phyloP scores from a whole-genome alignment of 202 grass and related monocot species.

The Brachypodium distachyon region DNA sequence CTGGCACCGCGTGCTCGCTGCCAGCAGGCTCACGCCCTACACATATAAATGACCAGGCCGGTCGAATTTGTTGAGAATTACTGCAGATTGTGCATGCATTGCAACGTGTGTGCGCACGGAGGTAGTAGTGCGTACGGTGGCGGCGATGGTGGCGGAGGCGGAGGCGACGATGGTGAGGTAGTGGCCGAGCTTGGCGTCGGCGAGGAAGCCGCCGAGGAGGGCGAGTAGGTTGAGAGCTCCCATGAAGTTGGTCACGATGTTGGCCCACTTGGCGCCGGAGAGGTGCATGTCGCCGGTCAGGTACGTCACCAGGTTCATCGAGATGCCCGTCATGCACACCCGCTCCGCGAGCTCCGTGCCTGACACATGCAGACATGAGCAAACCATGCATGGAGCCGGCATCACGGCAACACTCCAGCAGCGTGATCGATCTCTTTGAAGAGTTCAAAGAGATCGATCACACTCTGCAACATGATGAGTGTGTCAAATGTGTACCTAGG shows the following conservation, averaged over 20 bases:
- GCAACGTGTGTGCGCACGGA: too few species aligned
- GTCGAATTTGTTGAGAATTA: neutral
- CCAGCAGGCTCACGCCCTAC: conserved; percentile 33
- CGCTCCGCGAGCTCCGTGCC: conserved; percentile 40
- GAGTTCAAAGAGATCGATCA: too few species aligned
- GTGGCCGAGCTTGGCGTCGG: conserved; percentile 45
- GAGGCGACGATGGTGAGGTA: conserved; percentile 28
- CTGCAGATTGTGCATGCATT: neutral
- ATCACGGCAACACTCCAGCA: neutral
- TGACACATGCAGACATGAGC: neutral
- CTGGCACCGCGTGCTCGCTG: conserved; percentile 13
- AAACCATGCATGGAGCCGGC: neutral
- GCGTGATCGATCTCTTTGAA: neutral
- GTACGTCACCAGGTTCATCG: conserved; percentile 59
- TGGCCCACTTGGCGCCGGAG: conserved; percentile 31
- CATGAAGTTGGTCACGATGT: conserved; percentile 53
- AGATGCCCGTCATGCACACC: conserved; percentile 45
- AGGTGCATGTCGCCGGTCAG: conserved; percentile 42
- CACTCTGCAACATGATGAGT: too few species aligned
- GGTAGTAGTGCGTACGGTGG: too few species aligned
- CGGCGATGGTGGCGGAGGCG: conserved; percentile 17
- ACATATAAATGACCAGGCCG: too few species aligned
- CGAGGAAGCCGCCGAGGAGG: conserved; percentile 40
- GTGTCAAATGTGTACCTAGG: conserved; percentile 18
- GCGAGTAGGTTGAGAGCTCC: conserved; percentile 54